A percentile compares a stretch with the other conserved stretches of the same genome.
phyloP scores from a whole-genome alignment of 1,284 basidiomycete species.

The Tausonia pullulans region DNA sequence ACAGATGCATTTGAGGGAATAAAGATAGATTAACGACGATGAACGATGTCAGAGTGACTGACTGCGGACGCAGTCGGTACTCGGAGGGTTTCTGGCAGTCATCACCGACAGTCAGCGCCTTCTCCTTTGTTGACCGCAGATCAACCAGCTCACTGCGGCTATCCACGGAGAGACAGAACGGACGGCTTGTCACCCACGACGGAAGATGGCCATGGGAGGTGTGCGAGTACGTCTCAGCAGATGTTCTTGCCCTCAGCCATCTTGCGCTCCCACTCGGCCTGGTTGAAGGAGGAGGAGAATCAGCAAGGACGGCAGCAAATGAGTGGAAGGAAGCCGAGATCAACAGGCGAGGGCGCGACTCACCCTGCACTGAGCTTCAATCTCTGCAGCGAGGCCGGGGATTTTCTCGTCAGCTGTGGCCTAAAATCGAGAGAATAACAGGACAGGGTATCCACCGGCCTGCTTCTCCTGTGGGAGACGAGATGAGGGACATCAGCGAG shows the following conservation, averaged over 20 bases:
- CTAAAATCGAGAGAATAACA: neutral
- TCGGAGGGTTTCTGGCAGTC: too few species aligned
- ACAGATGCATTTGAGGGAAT: too few species aligned
- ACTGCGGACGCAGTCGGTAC: too few species aligned
- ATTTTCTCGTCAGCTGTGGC: too few species aligned
- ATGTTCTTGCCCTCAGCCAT: neutral
- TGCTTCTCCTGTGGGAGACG: neutral
- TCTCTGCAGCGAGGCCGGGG: neutral
- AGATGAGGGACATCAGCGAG: neutral
- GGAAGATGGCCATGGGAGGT: neutral
- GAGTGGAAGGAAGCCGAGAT: neutral
- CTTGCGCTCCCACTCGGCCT: neutral
- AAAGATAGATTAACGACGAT: too few species aligned
- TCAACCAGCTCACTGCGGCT: too few species aligned
- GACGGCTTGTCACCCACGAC: too few species aligned
- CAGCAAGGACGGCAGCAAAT: neutral
- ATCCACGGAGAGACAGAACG: too few species aligned
- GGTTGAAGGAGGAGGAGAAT: neutral
- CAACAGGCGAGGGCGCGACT: neutral
- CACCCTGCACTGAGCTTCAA: neutral
- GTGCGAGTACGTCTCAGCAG: neutral
- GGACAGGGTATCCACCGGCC: neutral
- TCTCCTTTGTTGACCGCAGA: too few species aligned
- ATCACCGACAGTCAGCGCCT: too few species aligned
- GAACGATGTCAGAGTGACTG: too few species aligned